A percentile compares a stretch with the other conserved stretches of the same genome.
phyloP scores from a whole-genome alignment of 2,329 filamentous ascomycete genomes.

The Fusarium sp. region DNA sequence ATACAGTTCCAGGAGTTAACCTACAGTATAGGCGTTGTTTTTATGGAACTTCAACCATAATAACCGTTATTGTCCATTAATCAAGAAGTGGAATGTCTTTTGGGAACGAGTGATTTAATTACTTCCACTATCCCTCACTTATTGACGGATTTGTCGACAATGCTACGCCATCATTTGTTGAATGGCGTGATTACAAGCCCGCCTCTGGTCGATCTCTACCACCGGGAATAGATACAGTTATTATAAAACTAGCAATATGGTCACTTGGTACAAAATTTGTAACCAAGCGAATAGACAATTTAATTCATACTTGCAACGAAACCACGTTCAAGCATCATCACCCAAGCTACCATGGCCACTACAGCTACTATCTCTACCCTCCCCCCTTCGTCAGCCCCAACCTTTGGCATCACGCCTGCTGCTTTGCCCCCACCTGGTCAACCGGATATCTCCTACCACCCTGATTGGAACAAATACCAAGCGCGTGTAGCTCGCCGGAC shows the following conservation, averaged over 20 bases:
- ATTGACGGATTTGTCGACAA: not conserved
- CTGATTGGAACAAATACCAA: not conserved
- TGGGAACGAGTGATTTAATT: rapidly evolving
- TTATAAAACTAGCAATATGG: not conserved
- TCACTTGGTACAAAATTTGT: not conserved
- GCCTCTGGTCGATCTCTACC: no score
- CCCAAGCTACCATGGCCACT: not conserved
- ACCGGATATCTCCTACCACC: not conserved
- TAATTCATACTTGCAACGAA: not conserved
- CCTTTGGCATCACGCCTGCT: not conserved
- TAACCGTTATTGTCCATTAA: not conserved
- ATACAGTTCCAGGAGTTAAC: not conserved
- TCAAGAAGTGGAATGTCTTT: rapidly evolving
- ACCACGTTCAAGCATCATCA: rapidly evolving
- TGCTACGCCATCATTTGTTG: rapidly evolving
- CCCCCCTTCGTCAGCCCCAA: not conserved
- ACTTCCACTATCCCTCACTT: no score
- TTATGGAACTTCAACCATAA: not conserved
- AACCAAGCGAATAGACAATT: not conserved
- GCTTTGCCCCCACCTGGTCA: not conserved
- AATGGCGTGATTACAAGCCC: not conserved
- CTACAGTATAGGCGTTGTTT: no score
- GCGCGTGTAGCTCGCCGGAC: not conserved
- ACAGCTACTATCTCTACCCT: not conserved
- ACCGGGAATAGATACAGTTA: not conserved